Evolutionary conservation across 2,329 filamentous ascomycete species (phyloP).

Genomic region (Ascochyta fabae): DNA sequence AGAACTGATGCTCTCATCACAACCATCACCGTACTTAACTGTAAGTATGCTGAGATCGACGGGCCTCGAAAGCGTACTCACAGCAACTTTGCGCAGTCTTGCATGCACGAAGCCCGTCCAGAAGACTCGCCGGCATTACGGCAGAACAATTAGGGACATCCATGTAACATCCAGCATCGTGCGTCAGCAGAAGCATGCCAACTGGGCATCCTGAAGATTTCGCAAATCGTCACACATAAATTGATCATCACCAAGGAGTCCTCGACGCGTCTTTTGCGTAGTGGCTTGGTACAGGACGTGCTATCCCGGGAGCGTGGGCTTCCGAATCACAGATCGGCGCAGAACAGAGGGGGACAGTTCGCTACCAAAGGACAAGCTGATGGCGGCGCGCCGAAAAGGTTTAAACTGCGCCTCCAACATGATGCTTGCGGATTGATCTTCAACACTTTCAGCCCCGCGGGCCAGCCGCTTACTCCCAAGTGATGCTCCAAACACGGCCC

Average conservation of each 20-base stretch:
- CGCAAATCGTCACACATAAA: not conserved
- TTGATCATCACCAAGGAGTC: not conserved
- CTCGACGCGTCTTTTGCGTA: not conserved
- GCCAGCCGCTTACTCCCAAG: constrained; percentile 1
- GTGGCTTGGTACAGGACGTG: not conserved
- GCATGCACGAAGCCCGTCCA: no score
- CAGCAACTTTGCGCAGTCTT: no score
- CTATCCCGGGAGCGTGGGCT: constrained; percentile 5
- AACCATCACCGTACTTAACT: no score
- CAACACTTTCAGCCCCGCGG: constrained; percentile 6
- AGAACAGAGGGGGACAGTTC: not conserved
- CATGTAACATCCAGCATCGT: not conserved
- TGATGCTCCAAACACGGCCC: constrained; percentile 4
- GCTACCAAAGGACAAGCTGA: not conserved
- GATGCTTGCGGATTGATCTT: constrained; percentile 8
- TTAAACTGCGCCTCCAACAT: constrained; percentile 1
- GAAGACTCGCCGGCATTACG: not conserved
- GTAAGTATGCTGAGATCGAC: no score
- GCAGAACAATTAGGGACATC: not conserved
- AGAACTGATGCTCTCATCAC: no score
- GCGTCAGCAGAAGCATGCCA: not conserved
- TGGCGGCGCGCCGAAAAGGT: constrained; percentile 1
- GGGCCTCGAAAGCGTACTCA: no score
- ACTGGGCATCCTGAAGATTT: not conserved
- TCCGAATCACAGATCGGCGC: constrained; percentile 1